Evolutionary conservation across 352 stramenopile species (phyloP).

Genomic region (Globisporangium recalcitrans): DNA sequence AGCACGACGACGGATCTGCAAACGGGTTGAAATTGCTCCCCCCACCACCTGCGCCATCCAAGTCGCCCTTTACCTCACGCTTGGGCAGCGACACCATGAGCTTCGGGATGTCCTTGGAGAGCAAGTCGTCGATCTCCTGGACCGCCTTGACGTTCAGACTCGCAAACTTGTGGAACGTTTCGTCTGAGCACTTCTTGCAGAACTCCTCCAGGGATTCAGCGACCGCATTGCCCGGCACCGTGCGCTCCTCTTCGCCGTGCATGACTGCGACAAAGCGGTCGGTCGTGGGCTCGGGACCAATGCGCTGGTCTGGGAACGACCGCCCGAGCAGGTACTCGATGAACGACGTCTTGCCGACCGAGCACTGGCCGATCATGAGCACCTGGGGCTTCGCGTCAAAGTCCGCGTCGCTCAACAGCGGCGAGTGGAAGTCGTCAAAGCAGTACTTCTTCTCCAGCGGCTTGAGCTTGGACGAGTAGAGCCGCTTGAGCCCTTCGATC

Average conservation of each 20-base stretch:
- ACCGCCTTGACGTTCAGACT: conserved; percentile 93
- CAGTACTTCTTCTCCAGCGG: conserved; percentile 90
- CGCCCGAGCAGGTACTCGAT: conserved; percentile 94
- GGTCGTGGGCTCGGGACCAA: conserved; percentile 97
- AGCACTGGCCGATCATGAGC: conserved; percentile 97
- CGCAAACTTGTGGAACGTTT: conserved; percentile 90
- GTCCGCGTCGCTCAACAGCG: conserved; percentile 91
- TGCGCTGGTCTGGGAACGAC: conserved; percentile 95
- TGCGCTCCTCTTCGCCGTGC: conserved; percentile 94
- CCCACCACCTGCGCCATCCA: conserved; percentile 7
- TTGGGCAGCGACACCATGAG: conserved; percentile 83
- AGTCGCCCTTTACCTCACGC: conserved; percentile 20
- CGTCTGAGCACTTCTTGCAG: conserved; percentile 60
- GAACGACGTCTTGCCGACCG: conserved; percentile 98
- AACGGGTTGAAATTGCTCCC: conserved; percentile 32
- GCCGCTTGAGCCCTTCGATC: conserved; percentile 75
- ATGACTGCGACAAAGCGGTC: conserved; percentile 98
- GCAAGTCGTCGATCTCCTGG: conserved; percentile 97
- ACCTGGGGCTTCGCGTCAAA: conserved; percentile 98
- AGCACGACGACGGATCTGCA: conserved; percentile 12
- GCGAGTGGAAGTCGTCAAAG: conserved; percentile 92
- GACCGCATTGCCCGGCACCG: conserved; percentile 96
- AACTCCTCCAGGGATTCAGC: conserved; percentile 93
- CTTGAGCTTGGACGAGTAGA: conserved; percentile 71
- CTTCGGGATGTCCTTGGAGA: conserved; percentile 94